These are phyloP conservation scores for Tricholomella constricta DNA, from an alignment of 768 basidiomycete species.

Conservation along the genomic window DNA sequence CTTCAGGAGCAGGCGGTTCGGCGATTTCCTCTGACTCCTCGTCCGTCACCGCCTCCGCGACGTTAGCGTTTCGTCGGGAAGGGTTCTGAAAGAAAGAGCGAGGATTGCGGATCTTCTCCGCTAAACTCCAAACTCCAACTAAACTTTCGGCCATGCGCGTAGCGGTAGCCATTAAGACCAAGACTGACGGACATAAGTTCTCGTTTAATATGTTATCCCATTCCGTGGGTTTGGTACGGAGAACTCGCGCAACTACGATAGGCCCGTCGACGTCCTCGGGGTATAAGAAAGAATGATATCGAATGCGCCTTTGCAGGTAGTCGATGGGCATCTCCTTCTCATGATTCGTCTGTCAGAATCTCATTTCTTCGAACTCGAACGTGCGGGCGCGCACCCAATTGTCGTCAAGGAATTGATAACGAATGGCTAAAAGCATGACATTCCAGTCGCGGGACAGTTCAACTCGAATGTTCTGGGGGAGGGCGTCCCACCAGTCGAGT, in stretches of 20 bases:
- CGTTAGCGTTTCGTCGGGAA: too few species aligned
- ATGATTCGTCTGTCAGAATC: not conserved
- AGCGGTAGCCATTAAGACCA: not conserved
- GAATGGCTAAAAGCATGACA: not conserved
- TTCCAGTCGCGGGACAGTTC: too few species aligned
- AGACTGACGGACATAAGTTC: not conserved
- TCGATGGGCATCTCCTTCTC: not conserved
- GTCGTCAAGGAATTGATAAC: not conserved
- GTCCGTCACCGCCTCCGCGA: too few species aligned
- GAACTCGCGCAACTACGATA: not conserved
- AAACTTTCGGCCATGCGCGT: not conserved
- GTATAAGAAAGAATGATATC: not conserved
- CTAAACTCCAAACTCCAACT: not conserved
- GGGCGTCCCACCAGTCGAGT: not conserved
- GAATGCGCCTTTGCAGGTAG: not conserved
- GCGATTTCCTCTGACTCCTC: not conserved
- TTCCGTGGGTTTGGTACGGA: not conserved
- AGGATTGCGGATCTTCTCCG: too few species aligned
- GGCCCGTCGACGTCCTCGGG: not conserved
- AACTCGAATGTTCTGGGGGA: not conserved
- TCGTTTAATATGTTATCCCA: not conserved
- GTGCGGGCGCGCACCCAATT: not conserved
- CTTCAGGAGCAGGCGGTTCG: too few species aligned
- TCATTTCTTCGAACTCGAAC: slow-evolving; percentile 2
- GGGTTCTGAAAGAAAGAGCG: too few species aligned